Percentiles rank a stretch among this genome's conserved stretches.
Evolutionary conservation across 176 grass and related monocot genomes (phyloP).

Genomic region (Puya raimondii): DNA sequence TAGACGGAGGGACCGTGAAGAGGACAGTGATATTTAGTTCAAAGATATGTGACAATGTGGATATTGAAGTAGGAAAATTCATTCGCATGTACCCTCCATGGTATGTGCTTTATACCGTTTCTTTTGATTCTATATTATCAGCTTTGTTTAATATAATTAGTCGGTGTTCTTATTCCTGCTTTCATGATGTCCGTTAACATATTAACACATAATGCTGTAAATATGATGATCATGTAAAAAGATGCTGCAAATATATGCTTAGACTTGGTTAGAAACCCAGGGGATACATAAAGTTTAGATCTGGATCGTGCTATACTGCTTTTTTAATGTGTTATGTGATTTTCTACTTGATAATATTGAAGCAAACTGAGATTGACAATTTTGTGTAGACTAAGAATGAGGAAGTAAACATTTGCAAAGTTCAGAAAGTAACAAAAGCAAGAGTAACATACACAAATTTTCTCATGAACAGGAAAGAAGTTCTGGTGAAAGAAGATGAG

Average conservation of each 20-base stretch:
- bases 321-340: background rate
- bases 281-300: background rate
- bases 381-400: no score
- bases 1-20: constrained; percentile 23
- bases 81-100: constrained; percentile 75
- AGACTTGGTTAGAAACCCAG: background rate
- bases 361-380: background rate
- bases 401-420: no score
- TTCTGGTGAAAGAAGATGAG: constrained; percentile 40
- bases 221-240: background rate
- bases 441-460: background rate
- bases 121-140: background rate
- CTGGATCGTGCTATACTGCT: background rate
- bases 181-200: background rate
- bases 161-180: background rate
- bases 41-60: constrained; percentile 64
- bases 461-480: constrained; percentile 63
- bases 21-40: constrained; percentile 73
- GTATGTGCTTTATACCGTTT: constrained; percentile 25
- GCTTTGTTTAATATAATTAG: background rate
- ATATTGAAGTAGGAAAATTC: constrained; percentile 57
- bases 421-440: no score
- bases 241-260: background rate
- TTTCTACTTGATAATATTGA: background rate
- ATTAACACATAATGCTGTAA: background rate